Evolutionary conservation across 78 protist genomes (phyloP), one percentile per base, ranked within the genome.

Genomic region (Dictyostelium firmibasis): DNA sequence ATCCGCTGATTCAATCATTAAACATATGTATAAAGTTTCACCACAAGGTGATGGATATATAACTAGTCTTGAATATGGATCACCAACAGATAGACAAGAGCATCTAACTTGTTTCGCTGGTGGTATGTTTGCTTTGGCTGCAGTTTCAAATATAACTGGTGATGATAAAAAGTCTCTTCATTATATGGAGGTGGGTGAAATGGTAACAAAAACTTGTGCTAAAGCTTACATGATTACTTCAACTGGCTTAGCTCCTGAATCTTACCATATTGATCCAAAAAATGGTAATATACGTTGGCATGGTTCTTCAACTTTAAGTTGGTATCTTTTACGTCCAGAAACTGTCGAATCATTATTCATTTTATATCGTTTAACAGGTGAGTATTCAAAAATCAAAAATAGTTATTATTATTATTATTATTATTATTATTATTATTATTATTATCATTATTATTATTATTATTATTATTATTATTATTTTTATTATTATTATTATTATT

Each of bases 111-210:
- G 99, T 86, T 98, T 98, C 41, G 92, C 95, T 4, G 98, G 97
- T 35, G 99, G 99, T 35, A 98, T 98, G 99, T 88, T 98, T 23
- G 98, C 97, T 4, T 94, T 98, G 8, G 98, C 96, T 18, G 97
- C 94, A 6, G 96, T 83, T 0, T 25, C 78, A 7, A 64, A 74
- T 18, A 82, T 81, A 16, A 5, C 89, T 14, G 23, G 25, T 7
- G 67, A 88, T 2, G 57, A 35, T 13, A 2, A 8, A 29, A 23
- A 77, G 16, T 62, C 41, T 29, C 6, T 38, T 0, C 2, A 18
- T 3, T 41, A 91, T 75, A 33, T 94, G 31, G 53, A 79, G 16
- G 74, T 85, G 8, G 97, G 93, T 11, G 95, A 86, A 31, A 64
- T 60, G n/a, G 10, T 95, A 2, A 84, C 97, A 5, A 25, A 41